Conservation (phyloP, 345 rosid species). For the Melaleuca quinquenervia region DNA sequence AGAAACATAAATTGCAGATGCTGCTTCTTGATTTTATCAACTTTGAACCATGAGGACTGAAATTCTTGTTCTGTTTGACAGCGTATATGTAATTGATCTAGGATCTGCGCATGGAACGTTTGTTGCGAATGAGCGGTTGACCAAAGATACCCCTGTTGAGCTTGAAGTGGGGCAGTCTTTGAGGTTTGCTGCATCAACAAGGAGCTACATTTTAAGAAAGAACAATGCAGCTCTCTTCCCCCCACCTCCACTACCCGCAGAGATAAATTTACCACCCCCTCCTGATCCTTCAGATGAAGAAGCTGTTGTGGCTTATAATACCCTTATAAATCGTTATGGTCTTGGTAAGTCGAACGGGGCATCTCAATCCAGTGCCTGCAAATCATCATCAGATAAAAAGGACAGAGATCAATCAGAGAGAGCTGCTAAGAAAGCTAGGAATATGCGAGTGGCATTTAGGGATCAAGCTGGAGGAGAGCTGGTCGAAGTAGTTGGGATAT, state of each 20-base stretch:
- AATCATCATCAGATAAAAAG: slow-evolving; percentile 7
- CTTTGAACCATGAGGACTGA: background rate
- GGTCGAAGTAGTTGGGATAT: slow-evolving; percentile 79
- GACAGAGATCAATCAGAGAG: slow-evolving; percentile 19
- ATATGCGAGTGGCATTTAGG: slow-evolving; percentile 49
- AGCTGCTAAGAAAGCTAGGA: slow-evolving; percentile 51
- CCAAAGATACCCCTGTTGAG: slow-evolving; percentile 62
- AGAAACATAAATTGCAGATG: background rate
- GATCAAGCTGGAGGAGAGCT: slow-evolving; percentile 91
- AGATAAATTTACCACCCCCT: slow-evolving; percentile 60
- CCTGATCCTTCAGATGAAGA: slow-evolving; percentile 89
- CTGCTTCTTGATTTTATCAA: background rate
- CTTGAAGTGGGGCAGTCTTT: slow-evolving; percentile 71
- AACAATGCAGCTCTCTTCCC: slow-evolving; percentile 73
- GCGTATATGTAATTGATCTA: slow-evolving; percentile 67
- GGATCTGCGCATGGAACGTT: slow-evolving; percentile 83
- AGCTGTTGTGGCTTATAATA: slow-evolving; percentile 74
- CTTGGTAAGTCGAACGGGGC: slow-evolving; percentile 25
- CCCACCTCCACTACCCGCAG: slow-evolving; percentile 41
- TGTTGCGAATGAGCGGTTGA: slow-evolving; percentile 84
- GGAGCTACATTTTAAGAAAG: slow-evolving; percentile 72
- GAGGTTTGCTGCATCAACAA: slow-evolving; percentile 89
- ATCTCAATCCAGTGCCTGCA: slow-evolving; percentile 11
- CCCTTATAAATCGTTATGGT: slow-evolving; percentile 72
- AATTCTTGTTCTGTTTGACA: slow-evolving; percentile 9